Conservation (phyloP, 2,329 filamentous ascomycete species). For the Thelonectria olida region DNA sequence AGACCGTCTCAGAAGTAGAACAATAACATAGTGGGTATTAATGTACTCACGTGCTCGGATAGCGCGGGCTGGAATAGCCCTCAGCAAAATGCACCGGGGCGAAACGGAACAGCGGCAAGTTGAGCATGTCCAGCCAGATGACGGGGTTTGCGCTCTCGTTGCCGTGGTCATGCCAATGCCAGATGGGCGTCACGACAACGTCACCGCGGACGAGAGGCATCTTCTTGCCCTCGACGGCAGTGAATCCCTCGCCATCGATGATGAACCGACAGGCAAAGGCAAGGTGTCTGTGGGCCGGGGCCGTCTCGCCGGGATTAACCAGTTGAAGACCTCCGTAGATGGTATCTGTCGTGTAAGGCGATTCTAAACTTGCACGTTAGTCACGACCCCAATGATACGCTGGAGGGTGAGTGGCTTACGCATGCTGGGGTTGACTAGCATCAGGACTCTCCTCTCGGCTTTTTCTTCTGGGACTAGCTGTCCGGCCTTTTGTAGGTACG, state of each 20-base stretch:
- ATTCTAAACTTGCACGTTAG: conserved; percentile 43
- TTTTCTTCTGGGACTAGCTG: conserved; percentile 49
- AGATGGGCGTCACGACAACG: conserved; percentile 65
- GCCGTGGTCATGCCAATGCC: conserved; percentile 70
- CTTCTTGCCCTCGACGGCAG: conserved; percentile 63
- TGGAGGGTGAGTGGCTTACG: conserved; percentile 33
- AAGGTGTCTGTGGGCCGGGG: conserved; percentile 64
- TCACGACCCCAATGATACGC: fast-evolving
- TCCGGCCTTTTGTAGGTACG: conserved; percentile 47
- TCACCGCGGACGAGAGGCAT: conserved; percentile 62
- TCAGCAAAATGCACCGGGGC: conserved; percentile 64
- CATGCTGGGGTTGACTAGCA: conserved; percentile 60
- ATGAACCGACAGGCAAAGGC: conserved; percentile 67
- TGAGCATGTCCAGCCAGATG: conserved; percentile 67
- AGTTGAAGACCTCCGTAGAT: conserved; percentile 66
- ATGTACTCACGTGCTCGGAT: conserved; percentile 55
- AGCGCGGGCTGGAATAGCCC: conserved; percentile 56
- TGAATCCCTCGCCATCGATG: conserved; percentile 66
- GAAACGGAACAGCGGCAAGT: conserved; percentile 61
- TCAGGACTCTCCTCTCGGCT: conserved; percentile 53
- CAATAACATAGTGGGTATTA: too few relatives aligned
- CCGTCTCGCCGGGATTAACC: conserved; percentile 64
- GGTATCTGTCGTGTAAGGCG: conserved; percentile 59
- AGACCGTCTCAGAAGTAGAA: fast-evolving
- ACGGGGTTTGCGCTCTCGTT: conserved; percentile 63